Evolutionary conservation across 768 basidiomycete genomes (phyloP).

Genomic region (Russula earlei): DNA sequence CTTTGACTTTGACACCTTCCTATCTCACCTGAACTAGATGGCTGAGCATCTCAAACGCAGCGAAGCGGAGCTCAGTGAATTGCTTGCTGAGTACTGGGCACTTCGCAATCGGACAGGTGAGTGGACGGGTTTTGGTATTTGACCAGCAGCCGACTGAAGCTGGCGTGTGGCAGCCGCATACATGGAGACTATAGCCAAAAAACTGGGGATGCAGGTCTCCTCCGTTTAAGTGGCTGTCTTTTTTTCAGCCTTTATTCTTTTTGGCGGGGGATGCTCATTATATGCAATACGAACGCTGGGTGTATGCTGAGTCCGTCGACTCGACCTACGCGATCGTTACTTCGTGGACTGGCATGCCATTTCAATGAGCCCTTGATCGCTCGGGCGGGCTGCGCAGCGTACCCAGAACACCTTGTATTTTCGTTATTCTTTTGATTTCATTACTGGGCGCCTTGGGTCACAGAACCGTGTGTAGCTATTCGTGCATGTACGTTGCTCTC

Average conservation of each 20-base stretch:
- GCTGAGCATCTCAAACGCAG: conserved; percentile 63
- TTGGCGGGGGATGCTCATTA: too few species aligned
- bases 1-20: not conserved
- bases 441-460: too few species aligned
- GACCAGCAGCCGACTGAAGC: not conserved
- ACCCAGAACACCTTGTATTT: too few species aligned
- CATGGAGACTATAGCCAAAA: conserved; percentile 80
- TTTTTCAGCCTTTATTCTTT: not conserved
- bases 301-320: not conserved
- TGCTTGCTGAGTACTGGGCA: conserved; percentile 78
- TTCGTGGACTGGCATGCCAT: not conserved
- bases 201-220: conserved; percentile 49
- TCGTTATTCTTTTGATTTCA: too few species aligned
- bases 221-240: conserved; percentile 9
- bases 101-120: conserved; percentile 68
- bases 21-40: conserved; percentile 42
- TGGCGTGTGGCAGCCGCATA: conserved; percentile 50
- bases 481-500: too few species aligned
- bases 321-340: not conserved
- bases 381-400: too few species aligned
- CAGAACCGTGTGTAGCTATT: too few species aligned
- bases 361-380: not conserved
- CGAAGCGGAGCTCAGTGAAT: conserved; percentile 69
- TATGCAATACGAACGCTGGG: too few species aligned
- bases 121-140: conserved; percentile 4